These are phyloP conservation scores for Wallacemonas sp. DNA, from an alignment of 208 protist genomes.

Conservation along the genomic window DNA sequence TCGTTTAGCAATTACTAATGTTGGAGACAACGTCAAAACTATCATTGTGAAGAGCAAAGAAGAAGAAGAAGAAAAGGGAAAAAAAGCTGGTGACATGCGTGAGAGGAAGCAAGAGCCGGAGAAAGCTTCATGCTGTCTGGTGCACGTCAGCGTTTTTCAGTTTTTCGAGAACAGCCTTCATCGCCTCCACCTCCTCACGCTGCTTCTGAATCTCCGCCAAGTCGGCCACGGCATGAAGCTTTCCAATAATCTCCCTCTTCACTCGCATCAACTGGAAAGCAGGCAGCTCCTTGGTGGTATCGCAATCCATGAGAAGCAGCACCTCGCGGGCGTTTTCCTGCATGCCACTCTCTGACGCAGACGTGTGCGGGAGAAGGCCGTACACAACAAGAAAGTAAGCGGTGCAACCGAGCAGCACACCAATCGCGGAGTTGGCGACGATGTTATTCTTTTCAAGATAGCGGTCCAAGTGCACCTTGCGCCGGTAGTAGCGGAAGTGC, in stretches of 20 bases:
- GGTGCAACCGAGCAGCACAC: conserved; percentile 58
- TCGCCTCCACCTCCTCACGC: conserved; percentile 53
- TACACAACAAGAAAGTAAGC: conserved; percentile 56
- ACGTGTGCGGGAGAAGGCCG: conserved; percentile 33
- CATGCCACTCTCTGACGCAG: conserved; percentile 41
- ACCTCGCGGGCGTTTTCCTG: conserved; percentile 65
- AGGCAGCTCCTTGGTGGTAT: conserved; percentile 70
- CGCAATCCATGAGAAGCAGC: conserved; percentile 52
- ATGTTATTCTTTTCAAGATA: conserved; percentile 69
- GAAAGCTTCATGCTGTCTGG: neutral
- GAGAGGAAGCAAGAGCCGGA: neutral
- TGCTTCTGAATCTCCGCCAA: conserved; percentile 63
- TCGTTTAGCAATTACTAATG: no score
- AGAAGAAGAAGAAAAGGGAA: conserved; percentile 13
- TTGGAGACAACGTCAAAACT: no score
- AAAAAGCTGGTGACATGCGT: neutral
- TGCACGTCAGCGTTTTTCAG: conserved; percentile 12
- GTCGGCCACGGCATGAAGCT: conserved; percentile 67
- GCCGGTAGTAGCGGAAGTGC: conserved; percentile 72
- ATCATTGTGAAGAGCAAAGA: neutral
- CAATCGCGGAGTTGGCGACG: conserved; percentile 58
- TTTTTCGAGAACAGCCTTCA: conserved; percentile 33
- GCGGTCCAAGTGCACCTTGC: conserved; percentile 69
- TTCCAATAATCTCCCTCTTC: conserved; percentile 72
- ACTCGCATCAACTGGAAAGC: conserved; percentile 71